Base-by-base conservation (phyloP, 208 protist species). In the Willaertia magna region DNA sequence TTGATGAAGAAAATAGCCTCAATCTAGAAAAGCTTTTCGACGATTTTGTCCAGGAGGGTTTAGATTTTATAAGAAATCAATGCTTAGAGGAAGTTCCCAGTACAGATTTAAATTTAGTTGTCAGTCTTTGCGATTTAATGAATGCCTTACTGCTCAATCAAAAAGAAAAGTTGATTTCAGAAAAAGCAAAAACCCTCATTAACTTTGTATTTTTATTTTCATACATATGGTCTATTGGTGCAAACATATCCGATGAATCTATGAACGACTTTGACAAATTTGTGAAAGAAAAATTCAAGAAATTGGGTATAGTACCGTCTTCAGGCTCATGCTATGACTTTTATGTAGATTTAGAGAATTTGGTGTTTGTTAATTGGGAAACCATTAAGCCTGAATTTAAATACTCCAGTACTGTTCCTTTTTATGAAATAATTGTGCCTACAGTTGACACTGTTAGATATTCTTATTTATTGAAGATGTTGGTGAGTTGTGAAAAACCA, bases 361-460 rank as follows among this genome's bases (percentile, higher is more conserved):
- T 92, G 0, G 74, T 93, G 52, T 94, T 97, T 78, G 88, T 95
- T 42, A 85, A 90, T 61, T 98, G 96, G 95, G 91, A 93, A 47
- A 82, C 88, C 39, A 52, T 92, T 42, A 90, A 98, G 84, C 90
- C 88, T 34, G 88, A 94, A 74, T 97, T 95, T 88, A 78, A 88
- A 26, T 97, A 96, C 90, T 89, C 94, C 84, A 88, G 89, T 0
- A 87, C 89, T 16, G 90, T 91, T 51, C 95, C 97, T 11, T 99
- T 96, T 92, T 98, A 98, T 90, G 90, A 98, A 87, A 95, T 99
- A 43, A 91, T 98, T 75, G 96, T 99, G 16, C 96, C 97, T 4
- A 99, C 97, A 11, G 90, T 97, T 20, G 97, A 99, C 90, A 98
- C 97, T 34, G 94, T 98, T 74, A 94, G 96, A 44, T 97, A 96